Base-by-base conservation (phyloP, 495 filamentous ascomycete species). In the Hyaloscypha finlandica region DNA sequence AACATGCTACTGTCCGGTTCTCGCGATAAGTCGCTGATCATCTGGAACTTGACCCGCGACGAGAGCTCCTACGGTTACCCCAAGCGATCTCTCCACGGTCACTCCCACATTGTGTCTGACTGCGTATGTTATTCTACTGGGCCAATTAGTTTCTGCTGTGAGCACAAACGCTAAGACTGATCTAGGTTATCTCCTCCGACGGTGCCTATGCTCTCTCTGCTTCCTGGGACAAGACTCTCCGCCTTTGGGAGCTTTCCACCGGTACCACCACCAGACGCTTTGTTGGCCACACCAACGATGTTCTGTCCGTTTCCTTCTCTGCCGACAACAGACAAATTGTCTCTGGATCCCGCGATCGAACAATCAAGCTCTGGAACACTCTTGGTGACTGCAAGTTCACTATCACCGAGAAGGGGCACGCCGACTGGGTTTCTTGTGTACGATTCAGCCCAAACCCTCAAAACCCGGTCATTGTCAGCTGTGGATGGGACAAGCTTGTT, bases 281-380 rank as follows among this genome's bases (percentile, higher is more conserved):
- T 81, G 93, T 97, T 79, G 95, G 95, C 81, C 95, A 99, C 89
- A 97, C 89, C 85, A 96, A 95, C 86, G 95, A 99, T 74, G 94
- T 99, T 74, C 94, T 99, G 77, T 98, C 95, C 81, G 95, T 99
- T 78, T 97, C 94, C 74, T 99, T 99, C 92, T 99, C 95, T 77
- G 95, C 95, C 88, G 95, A 99, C 86, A 99, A 99, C 90, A 92
- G 95, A 78, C 95, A 99, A 88, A 99, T 99, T 84, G 95, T 99
- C 76, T 98, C 95, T 70, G 95, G 93, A 67, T 98, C 95, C 55
- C 92, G 95, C 77, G 95, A 99, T 84, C 89, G 93, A 77, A 92
- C 90, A 75, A 99, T 99, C 89, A 99, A 98, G 91, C 89, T 99
- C 72, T 99, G 95, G 95, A 99, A 99, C 86, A 99, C 95, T 75